phyloP scores from a whole-genome alignment of 2,329 filamentous ascomycete species.

The Plectosphaerella sp. region DNA sequence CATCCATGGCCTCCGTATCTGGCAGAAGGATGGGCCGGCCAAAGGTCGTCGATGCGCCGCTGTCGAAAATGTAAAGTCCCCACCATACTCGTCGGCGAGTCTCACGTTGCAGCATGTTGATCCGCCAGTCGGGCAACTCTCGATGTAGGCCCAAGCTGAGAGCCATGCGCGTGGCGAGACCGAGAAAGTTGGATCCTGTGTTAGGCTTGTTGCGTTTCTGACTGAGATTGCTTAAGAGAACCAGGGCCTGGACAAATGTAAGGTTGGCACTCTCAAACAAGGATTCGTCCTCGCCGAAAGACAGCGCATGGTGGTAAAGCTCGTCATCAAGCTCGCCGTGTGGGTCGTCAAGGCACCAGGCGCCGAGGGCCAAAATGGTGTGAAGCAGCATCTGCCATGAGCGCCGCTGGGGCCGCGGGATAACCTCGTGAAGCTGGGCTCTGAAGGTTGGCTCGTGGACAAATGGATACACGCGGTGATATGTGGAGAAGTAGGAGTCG shows the following conservation, averaged over 20 bases:
- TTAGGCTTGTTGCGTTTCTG: slow-evolving; percentile 44
- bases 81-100: slow-evolving; percentile 36
- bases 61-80: slow-evolving; percentile 38
- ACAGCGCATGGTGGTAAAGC: slow-evolving; percentile 22
- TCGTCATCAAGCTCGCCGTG: slow-evolving; percentile 20
- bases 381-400: slow-evolving; percentile 30
- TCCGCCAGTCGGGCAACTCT: slow-evolving; percentile 29
- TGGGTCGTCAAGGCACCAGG: slow-evolving; percentile 24
- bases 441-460: slow-evolving; percentile 40
- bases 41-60: slow-evolving; percentile 41
- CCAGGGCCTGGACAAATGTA: slow-evolving; percentile 22
- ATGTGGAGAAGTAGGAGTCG: slow-evolving; percentile 37
- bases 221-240: slow-evolving; percentile 32
- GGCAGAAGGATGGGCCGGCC: slow-evolving; percentile 22
- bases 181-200: slow-evolving; percentile 42
- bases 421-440: slow-evolving; percentile 26
- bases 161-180: slow-evolving; percentile 41
- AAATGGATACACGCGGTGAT: slow-evolving; percentile 39
- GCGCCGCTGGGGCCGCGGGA: slow-evolving; percentile 19
- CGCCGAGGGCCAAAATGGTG: slow-evolving; percentile 31
- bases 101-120: slow-evolving; percentile 25
- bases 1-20: slow-evolving; percentile 22
- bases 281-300: slow-evolving; percentile 19
- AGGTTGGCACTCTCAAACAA: slow-evolving; percentile 27
- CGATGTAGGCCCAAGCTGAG: slow-evolving; percentile 40